Evolutionary conservation across 108 stramenopile species (phyloP).

Genomic region (Skeletonema grethae): DNA sequence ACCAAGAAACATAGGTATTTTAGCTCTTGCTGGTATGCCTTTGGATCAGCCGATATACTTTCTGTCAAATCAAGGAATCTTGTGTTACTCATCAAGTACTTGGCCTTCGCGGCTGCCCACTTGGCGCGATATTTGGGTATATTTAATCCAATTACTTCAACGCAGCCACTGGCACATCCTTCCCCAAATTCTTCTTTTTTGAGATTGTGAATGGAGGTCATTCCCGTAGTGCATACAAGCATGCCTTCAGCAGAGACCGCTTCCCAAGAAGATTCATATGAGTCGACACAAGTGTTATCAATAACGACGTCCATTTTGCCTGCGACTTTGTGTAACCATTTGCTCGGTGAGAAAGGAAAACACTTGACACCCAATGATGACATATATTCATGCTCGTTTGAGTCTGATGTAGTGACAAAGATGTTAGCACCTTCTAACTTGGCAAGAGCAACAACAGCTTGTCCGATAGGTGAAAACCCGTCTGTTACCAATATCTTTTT

Average conservation of each 20-base stretch:
- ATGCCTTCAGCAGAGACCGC: constrained; percentile 39
- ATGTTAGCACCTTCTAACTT: constrained; percentile 53
- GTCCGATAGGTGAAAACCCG: constrained; percentile 54
- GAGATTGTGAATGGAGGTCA: constrained; percentile 22
- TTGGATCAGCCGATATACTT: constrained; percentile 41
- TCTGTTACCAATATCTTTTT: constrained; percentile 64
- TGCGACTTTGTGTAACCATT: constrained; percentile 49
- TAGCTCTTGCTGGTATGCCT: constrained; percentile 46
- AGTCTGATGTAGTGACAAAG: constrained; percentile 53
- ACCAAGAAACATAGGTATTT: constrained; percentile 54
- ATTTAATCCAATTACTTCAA: constrained; percentile 29
- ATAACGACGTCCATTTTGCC: constrained; percentile 68
- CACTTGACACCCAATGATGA: constrained; percentile 46
- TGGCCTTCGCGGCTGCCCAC: constrained; percentile 41
- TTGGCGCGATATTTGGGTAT: constrained; percentile 20
- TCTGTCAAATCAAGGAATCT: constrained; percentile 48
- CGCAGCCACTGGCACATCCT: constrained; percentile 42
- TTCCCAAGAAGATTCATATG: constrained; percentile 34
- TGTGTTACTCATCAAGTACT: constrained; percentile 50
- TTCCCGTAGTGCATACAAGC: constrained; percentile 47
- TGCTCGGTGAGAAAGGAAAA: constrained; percentile 43
- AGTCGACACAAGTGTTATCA: constrained; percentile 55
- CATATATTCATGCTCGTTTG: constrained; percentile 36
- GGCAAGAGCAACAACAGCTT: constrained; percentile 59
- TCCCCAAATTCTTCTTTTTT: constrained; percentile 23